Evolutionary conservation across 2,329 filamentous ascomycete genomes (phyloP), one percentile per base, ranked within the genome.

Genomic region (Trichophyton simii): DNA sequence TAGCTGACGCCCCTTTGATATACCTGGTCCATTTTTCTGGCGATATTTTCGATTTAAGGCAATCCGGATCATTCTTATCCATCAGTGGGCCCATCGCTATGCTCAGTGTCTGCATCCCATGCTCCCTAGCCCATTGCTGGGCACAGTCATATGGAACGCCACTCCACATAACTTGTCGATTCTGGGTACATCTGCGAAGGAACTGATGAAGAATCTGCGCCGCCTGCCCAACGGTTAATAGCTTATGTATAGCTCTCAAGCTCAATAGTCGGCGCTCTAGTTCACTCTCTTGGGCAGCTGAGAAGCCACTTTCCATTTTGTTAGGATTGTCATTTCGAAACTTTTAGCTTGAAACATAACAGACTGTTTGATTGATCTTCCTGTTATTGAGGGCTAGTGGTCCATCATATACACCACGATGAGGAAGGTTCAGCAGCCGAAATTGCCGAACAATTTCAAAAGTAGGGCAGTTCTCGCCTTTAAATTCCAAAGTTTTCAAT

Each of bases 101-200:
- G 31, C 66, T 68, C 36, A 70, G 62, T 62, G 67, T 70, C 60
- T 67, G 67, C 64, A 68, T 67, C 41, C 63, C 62, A 58, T 64
- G 66, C 57, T 65, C 54, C 63, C 69, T 66, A 38, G 67, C 67
- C 67, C 68, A 69, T 31, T 38, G n/a, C 52, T 67, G 67, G 60
- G 65, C 68, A 15, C 59, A 22, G 18, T 66, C 55, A 20, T 63
- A 66, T 20, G 60, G 48, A 9, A 71, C 57, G 38, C 68, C 68
- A 50, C 67, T 71, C 69, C 66, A 71, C 63, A 70, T 62, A 31
- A 70, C 67, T 62, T 70, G 68, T 44, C 54, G 13, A 31, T 62
- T 64, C 38, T 18, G 59, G 38, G 60, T 62, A 60, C 65, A 67
- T 62, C 44, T 48, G 41, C 52, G 31, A 41, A 54, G 46, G 41